Evolutionary conservation across 805 yeast species (phyloP).

Genomic region (Yamadazyma endophytica): DNA sequence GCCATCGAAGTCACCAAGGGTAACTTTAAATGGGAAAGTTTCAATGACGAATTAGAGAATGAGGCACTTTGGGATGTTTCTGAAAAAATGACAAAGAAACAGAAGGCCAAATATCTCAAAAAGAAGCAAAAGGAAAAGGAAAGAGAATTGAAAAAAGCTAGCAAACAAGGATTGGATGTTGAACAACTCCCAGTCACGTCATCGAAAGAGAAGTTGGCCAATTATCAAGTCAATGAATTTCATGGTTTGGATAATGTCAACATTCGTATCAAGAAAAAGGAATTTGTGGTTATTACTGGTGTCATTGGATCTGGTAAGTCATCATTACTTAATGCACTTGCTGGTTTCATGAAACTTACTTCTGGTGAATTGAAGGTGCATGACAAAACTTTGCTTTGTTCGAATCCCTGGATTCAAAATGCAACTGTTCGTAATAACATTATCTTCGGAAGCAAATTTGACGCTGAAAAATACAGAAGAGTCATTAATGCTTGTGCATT

Average conservation of each 20-base stretch:
- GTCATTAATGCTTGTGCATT: constrained; percentile 37
- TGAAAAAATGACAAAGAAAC: constrained; percentile 9
- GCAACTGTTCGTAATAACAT: constrained; percentile 39
- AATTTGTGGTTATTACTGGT: constrained; percentile 40
- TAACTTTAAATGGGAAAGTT: constrained; percentile 28
- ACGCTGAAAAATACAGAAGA: constrained; percentile 21
- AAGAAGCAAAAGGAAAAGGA: constrained; percentile 10
- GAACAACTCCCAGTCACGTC: too few relatives aligned
- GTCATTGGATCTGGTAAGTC: constrained; percentile 42
- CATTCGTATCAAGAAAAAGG: constrained; percentile 25
- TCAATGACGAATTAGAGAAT: constrained; percentile 20
- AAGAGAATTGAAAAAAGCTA: constrained; percentile 4
- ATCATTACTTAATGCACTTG: constrained; percentile 35
- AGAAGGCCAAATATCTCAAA: constrained; percentile 9
- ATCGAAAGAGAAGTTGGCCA: neutral
- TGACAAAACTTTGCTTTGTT: constrained; percentile 30
- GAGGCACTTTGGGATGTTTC: constrained; percentile 20
- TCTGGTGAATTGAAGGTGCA: constrained; percentile 22
- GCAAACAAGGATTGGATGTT: constrained; percentile 2
- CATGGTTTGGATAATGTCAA: constrained; percentile 32
- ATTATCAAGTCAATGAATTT: constrained; percentile 12
- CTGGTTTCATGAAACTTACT: constrained; percentile 34
- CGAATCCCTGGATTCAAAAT: constrained; percentile 42
- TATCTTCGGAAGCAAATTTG: constrained; percentile 31
- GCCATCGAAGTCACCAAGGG: constrained; percentile 23